phyloP scores from a whole-genome alignment of 2,329 filamentous ascomycete genomes.

The Paecilomyces niveus region DNA sequence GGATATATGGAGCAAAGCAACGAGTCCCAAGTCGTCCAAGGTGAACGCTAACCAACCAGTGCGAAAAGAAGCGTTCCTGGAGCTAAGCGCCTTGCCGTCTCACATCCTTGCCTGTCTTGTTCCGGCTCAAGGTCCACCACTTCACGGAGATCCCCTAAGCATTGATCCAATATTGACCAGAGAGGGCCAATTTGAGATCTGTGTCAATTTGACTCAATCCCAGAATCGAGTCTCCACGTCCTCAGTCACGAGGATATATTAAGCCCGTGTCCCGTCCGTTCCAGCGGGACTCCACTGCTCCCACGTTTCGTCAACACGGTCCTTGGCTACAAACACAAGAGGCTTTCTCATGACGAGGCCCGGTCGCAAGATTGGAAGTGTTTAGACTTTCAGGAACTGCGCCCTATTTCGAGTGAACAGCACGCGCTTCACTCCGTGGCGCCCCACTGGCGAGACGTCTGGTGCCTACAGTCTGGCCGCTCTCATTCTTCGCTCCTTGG shows the following conservation, averaged over 20 bases:
- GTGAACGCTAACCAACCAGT: background rate
- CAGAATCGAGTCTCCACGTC: background rate
- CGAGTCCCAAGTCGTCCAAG: background rate
- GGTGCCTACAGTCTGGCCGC: background rate
- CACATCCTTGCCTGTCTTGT: background rate
- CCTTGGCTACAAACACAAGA: background rate
- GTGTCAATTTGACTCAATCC: background rate
- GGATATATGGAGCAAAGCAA: background rate
- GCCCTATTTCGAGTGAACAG: background rate
- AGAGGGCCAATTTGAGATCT: background rate
- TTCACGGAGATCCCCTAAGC: background rate
- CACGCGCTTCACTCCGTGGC: background rate
- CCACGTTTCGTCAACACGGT: background rate
- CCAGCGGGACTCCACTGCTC: background rate
- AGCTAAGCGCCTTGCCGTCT: slow-evolving; percentile 2
- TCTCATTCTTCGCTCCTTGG: background rate
- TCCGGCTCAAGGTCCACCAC: background rate
- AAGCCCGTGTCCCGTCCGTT: background rate
- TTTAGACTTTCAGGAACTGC: background rate
- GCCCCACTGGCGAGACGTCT: background rate
- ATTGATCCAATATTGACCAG: background rate
- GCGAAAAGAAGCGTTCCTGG: slow-evolving; percentile 1
- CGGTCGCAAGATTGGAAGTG: background rate
- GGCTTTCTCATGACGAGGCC: background rate
- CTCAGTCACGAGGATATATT: background rate